Base-by-base conservation (phyloP, 768 basidiomycete species). In the Psilocybe subaeruginosa region DNA sequence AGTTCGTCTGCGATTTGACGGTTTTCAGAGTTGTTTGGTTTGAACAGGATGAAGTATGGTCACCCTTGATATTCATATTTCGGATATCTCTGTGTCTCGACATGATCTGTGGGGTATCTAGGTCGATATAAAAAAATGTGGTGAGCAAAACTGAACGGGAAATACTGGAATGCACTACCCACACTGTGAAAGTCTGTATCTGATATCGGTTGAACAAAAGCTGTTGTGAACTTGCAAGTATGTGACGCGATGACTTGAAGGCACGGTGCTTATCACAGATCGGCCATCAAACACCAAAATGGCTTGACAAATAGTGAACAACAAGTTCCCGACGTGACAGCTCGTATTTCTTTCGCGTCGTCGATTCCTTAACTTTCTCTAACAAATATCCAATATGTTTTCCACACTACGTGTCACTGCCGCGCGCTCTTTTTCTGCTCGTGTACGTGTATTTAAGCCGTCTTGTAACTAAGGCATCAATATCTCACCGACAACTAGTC, bases 81-180 rank as follows among this genome's bases (percentile, higher is more conserved):
- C 92, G 83, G 64, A 98, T 82, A 75, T 89, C 85, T 70, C 95
- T 88, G 76, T 99, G 97, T 73, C 97, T 83, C 4, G 97, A 98
- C 95, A 98, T 95, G 60, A 56, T 74, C 55, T 53, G 53, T 9
- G n/a, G 35, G 29, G 39, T 9, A 23, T 27, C 39, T 55, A 46
- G 33, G 41, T 17, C 12, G 9, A 29, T 19, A 49, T 3, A 29
- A 11, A 19, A 3, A 5, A 49, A 49, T 49, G 1, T 49, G 6
- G 11, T 35, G 11, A 35, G 33, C 1, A 35, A 11, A 23, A 23
- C 23, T 23, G 23, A 23, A 23, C 23, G 23, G 23, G 1, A 23
- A 23, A 23, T 23, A 23, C 23, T 23, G 23, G 23, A 23, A 7
- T 35, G 11, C 33, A 35, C 7, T 35, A 35, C 33, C 11, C 33